A percentile compares a stretch with the other conserved stretches of the same genome.
Evolutionary conservation across 2,329 filamentous ascomycete species (phyloP).

Genomic region (Nemania serpens): DNA sequence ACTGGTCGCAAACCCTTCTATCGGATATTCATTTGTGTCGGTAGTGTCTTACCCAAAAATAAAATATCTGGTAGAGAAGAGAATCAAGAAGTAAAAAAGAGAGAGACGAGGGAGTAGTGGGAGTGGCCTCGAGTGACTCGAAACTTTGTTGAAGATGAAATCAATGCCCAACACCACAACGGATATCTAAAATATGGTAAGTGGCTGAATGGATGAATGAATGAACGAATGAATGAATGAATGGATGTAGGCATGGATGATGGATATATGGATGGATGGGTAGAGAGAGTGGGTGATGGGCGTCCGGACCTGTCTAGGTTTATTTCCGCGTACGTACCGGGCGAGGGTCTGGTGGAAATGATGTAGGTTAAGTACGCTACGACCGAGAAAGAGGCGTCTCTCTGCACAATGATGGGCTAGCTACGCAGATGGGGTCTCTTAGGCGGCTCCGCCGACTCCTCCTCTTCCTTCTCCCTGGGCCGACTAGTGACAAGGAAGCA

Average conservation of each 20-base stretch:
- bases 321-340: not conserved
- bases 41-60: not conserved
- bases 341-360: not conserved
- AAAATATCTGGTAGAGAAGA: not conserved
- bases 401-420: conserved; percentile 24
- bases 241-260: too few relatives aligned
- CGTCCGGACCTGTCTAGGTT: not conserved
- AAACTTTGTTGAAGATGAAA: not conserved
- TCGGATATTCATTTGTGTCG: conserved; percentile 19
- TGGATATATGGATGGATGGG: not conserved
- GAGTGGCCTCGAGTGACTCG: not conserved
- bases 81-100: not conserved
- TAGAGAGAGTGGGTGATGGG: too few relatives aligned
- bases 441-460: conserved; percentile 15
- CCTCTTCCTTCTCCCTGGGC: conserved; percentile 2
- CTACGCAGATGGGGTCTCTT: conserved; percentile 15
- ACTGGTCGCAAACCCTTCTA: conserved; percentile 15
- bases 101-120: not conserved
- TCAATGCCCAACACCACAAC: not conserved
- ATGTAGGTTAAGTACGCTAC: not conserved
- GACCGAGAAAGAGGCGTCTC: too few relatives aligned
- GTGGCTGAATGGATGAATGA: not conserved
- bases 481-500: too few relatives aligned
- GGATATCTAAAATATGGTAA: not conserved
- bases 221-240: not conserved